Conservation (phyloP, 2,329 filamentous ascomycete genomes). For the Monilinia laxa region DNA sequence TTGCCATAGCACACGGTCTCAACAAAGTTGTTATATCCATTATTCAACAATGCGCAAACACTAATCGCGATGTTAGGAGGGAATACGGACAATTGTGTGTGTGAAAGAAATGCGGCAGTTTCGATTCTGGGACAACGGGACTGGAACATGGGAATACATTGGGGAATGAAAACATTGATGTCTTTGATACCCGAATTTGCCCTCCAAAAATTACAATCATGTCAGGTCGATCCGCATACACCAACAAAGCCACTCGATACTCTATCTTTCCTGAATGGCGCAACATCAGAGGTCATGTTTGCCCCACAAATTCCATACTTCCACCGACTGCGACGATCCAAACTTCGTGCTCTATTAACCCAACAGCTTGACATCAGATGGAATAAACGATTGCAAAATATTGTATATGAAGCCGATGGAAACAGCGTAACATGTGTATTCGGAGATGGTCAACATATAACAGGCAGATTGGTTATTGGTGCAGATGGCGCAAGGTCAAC, state of each 20-base stretch:
- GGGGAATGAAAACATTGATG: conserved; percentile 40
- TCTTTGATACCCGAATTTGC: conserved; percentile 39
- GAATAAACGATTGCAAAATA: conserved; percentile 42
- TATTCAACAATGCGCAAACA: background rate
- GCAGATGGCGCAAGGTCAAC: conserved; percentile 41
- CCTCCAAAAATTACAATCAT: conserved; percentile 35
- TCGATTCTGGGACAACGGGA: conserved; percentile 37
- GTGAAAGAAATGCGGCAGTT: conserved; percentile 35
- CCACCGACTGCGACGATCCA: conserved; percentile 42
- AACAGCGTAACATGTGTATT: conserved; percentile 39
- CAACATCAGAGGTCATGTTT: conserved; percentile 37
- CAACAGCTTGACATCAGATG: conserved; percentile 43
- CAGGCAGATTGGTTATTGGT: conserved; percentile 40
- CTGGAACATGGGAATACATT: conserved; percentile 44
- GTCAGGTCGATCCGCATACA: conserved; percentile 39
- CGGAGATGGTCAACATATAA: conserved; percentile 38
- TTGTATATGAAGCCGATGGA: conserved; percentile 38
- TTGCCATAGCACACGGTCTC: conserved; percentile 45
- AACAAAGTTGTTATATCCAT: conserved; percentile 40
- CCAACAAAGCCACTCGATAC: conserved; percentile 37
- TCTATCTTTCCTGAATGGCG: conserved; percentile 41
- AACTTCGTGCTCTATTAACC: conserved; percentile 42
- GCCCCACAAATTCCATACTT: conserved; percentile 37
- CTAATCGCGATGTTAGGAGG: conserved; percentile 23
- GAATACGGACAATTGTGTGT: conserved; percentile 32